A percentile compares a stretch with the other conserved stretches of the same genome.
phyloP scores from a whole-genome alignment of 352 stramenopile species.

The Globisporangium cylindrosporum region DNA sequence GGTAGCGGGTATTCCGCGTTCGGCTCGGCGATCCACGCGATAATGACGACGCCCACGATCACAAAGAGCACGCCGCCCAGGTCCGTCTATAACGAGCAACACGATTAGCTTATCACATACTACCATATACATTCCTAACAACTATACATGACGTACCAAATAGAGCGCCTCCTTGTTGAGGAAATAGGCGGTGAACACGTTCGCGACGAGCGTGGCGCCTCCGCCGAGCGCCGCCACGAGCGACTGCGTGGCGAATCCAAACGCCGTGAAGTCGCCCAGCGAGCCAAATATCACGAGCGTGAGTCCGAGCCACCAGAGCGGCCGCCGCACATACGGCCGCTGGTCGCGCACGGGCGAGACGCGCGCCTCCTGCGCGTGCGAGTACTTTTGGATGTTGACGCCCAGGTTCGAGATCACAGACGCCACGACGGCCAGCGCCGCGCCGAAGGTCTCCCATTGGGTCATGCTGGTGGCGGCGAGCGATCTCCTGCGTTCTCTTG shows the following conservation, averaged over 20 bases:
- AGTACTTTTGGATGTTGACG: slow-evolving; percentile 91
- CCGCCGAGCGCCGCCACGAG: slow-evolving; percentile 85
- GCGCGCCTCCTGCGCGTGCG: slow-evolving; percentile 58
- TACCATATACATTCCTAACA: neutral
- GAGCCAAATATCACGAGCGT: slow-evolving; percentile 76
- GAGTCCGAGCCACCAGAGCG: slow-evolving; percentile 86
- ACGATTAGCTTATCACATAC: neutral
- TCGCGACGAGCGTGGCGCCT: slow-evolving; percentile 83
- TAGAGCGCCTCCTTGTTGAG: slow-evolving; percentile 80
- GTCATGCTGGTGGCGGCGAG: slow-evolving; percentile 31
- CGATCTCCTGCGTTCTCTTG: too few relatives aligned
- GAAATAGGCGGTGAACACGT: slow-evolving; percentile 85
- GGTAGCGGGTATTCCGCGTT: slow-evolving; percentile 85
- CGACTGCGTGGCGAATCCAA: slow-evolving; percentile 88
- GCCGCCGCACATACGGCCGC: slow-evolving; percentile 78
- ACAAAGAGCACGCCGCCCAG: slow-evolving; percentile 83
- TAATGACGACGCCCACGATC: slow-evolving; percentile 83
- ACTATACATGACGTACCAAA: slow-evolving; percentile 27
- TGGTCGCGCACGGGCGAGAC: slow-evolving; percentile 40
- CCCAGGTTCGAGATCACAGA: slow-evolving; percentile 88
- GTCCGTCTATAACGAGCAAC: slow-evolving; percentile 48
- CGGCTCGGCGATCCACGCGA: slow-evolving; percentile 82
- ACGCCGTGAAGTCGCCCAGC: slow-evolving; percentile 86
- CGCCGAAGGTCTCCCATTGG: slow-evolving; percentile 80
- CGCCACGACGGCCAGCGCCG: slow-evolving; percentile 67